Percentiles rank a stretch among this genome's conserved stretches.
Evolutionary conservation across 257 asterid genomes (phyloP).

Genomic region (Penstemon newberryi): DNA sequence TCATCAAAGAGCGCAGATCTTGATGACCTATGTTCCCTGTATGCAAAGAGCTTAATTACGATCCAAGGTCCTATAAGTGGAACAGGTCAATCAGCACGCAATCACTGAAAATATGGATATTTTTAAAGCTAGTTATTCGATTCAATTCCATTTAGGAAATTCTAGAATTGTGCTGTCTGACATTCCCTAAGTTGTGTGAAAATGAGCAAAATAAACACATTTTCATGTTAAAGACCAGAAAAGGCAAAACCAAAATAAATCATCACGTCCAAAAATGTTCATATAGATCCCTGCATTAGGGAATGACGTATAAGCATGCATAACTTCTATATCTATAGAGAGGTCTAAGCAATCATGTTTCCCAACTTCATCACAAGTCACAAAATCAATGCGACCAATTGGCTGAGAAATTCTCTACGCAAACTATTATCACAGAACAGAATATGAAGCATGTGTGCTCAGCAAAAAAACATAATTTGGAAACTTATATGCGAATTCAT

Average conservation of each 20-base stretch:
- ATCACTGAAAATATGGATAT: not conserved
- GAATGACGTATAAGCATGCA: not conserved
- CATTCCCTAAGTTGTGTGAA: too few relatives aligned
- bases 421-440: not conserved
- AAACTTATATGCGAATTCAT: too few relatives aligned
- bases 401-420: not conserved
- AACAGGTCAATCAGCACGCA: not conserved
- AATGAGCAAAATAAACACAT: too few relatives aligned
- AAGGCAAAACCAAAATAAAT: too few relatives aligned
- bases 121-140: too few relatives aligned
- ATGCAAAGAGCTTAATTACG: not conserved
- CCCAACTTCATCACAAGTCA: slow-evolving; percentile 5
- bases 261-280: not conserved
- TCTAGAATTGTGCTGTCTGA: too few relatives aligned
- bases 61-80: too few relatives aligned
- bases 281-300: not conserved
- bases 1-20: slow-evolving; percentile 75
- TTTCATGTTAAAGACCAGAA: too few relatives aligned
- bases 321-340: not conserved
- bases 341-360: not conserved
- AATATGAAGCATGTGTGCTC: slow-evolving; percentile 13
- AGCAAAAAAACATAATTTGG: not conserved
- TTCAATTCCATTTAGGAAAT: too few relatives aligned
- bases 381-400: not conserved
- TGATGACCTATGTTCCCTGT: slow-evolving; percentile 77